Evolutionary conservation across 257 asterid genomes (phyloP).

Genomic region (Rauvolfia tetraphylla): DNA sequence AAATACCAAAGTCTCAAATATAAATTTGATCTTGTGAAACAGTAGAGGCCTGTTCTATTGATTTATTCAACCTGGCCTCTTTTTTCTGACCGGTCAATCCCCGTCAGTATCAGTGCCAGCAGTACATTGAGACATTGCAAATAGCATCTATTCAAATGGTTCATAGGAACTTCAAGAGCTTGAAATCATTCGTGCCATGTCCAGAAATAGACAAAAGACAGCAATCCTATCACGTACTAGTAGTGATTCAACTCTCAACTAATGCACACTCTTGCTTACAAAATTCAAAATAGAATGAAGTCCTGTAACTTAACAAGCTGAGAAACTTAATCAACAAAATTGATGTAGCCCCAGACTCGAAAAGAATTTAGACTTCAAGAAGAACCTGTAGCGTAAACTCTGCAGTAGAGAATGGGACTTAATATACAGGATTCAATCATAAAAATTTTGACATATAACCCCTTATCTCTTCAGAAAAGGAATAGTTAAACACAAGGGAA

Average conservation of each 20-base stretch:
- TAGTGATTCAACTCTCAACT: neutral
- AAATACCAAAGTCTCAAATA: neutral
- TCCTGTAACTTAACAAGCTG: neutral
- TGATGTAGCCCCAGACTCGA: neutral
- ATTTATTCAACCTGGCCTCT: neutral
- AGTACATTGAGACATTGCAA: neutral
- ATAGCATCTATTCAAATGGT: neutral
- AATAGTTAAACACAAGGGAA: neutral
- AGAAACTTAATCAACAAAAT: neutral
- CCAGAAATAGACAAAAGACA: neutral
- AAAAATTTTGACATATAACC: neutral
- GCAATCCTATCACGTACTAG: neutral
- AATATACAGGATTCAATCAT: neutral
- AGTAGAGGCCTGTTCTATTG: neutral
- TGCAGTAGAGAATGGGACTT: neutral
- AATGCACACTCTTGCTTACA: neutral
- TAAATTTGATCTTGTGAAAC: neutral
- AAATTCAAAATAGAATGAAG: neutral
- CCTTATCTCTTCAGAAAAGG: neutral
- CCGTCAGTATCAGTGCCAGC: neutral
- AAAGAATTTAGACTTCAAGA: neutral
- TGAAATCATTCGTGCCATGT: neutral
- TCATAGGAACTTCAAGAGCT: neutral
- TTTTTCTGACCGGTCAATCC: neutral
- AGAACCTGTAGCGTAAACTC: neutral